A percentile compares a stretch with the other conserved stretches of the same genome.
Evolutionary conservation across 441 rosid genomes (phyloP).

Genomic region (Raphanus hybrid): DNA sequence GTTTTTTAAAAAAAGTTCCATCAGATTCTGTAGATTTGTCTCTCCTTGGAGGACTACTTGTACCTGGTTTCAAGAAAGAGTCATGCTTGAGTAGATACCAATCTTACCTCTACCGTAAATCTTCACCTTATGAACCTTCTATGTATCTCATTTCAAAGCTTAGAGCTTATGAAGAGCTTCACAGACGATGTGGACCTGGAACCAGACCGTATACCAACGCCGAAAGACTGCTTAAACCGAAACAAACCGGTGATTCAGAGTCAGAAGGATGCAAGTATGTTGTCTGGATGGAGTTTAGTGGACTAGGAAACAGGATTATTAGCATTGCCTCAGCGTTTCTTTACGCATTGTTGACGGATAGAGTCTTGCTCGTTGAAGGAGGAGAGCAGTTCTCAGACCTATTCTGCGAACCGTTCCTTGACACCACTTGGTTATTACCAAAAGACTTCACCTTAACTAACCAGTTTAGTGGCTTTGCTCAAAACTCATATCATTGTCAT

Average conservation of each 20-base stretch:
- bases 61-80: conserved; percentile 40
- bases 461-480: conserved; percentile 34
- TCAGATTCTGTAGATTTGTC: conserved; percentile 38
- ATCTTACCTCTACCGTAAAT: conserved; percentile 44
- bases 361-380: conserved; percentile 54
- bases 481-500: conserved; percentile 39
- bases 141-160: conserved; percentile 48
- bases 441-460: conserved; percentile 34
- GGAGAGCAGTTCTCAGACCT: conserved; percentile 41
- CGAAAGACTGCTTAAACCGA: conserved; percentile 21
- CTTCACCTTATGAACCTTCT: conserved; percentile 48
- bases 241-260: not conserved
- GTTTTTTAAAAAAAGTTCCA: conserved; percentile 14
- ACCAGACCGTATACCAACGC: conserved; percentile 43
- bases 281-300: conserved; percentile 51
- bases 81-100: conserved; percentile 55
- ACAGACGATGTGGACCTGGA: conserved; percentile 49
- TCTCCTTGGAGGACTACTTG: conserved; percentile 48
- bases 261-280: conserved; percentile 48
- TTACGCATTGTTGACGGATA: conserved; percentile 56
- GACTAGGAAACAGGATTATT: conserved; percentile 57
- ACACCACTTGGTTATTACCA: conserved; percentile 52
- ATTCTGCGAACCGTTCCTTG: conserved; percentile 63
- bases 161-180: conserved; percentile 53
- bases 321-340: conserved; percentile 58